Base-by-base conservation (phyloP, 1,284 basidiomycete species). In the Tylopilus orsonianus region DNA sequence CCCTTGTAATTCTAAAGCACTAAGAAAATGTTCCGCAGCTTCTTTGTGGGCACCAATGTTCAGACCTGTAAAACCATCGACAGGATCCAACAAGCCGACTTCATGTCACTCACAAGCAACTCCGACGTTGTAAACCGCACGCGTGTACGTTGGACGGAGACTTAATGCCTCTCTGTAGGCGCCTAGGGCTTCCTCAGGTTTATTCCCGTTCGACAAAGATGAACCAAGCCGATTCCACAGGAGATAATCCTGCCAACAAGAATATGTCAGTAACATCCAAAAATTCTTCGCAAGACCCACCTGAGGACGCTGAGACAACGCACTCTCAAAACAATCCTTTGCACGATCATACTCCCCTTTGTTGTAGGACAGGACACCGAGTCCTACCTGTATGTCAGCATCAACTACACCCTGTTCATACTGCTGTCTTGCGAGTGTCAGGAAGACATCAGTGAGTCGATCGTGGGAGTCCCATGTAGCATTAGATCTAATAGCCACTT, bases 191-290 rank as follows among this genome's bases (percentile, higher is more conserved):
- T 97, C 92, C 68, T 99, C 97, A 0, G 96, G 91, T 58, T 92
- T 89, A 52, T 85, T 93, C 1, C 93, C 93, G 66, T 99, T 99
- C 14, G 95, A 97, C 32, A 99, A 75, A 6, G 90, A 94, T 1
- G 96, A 97, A 3, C 97, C 97, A 5, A 97, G 75, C 43, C 97
- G 77, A 68, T 99, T 99, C 97, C 97, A 99, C 8, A 99, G 73
- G 12, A 96, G 72, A 66, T 94, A 98, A 69, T 99, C 97, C 84
- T 88, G 65, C 22, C 16, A 29, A 22, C 3, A 16, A 3, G 41
- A 44, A 23, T 48, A 29, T 35, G 26, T 32, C 20, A 10, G 43
- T 19, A 36, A 42, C 12, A 27, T 30, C 10, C 19, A 3, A 20
- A 27, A 38, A 61, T 26, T 60, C 36, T 39, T 23, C 12, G 23